Evolutionary conservation across 2,329 filamentous ascomycete genomes (phyloP), one percentile per base, ranked within the genome.

Genomic region (Sporothrix sp.): DNA sequence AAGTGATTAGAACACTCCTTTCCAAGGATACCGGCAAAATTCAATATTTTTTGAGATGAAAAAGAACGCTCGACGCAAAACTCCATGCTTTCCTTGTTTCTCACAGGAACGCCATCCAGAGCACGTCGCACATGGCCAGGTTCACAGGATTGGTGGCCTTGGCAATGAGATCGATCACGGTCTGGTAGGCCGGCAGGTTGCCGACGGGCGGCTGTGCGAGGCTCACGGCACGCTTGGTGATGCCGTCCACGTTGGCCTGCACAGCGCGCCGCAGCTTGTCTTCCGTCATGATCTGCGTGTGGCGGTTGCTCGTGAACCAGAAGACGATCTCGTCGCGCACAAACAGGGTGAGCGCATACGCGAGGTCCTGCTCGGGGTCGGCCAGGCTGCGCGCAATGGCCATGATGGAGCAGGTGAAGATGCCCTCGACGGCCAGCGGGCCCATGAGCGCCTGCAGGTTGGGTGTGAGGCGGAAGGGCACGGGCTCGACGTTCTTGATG

Each of bases 321-420:
- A 90, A 94, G 58, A 91, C 90, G 78, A 98, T 94, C 69, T 99
- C 93, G 62, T 99, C 93, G 7, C 93, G 82, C 56, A 99, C 93
- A 66, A 97, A 97, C 53, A 99, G 79, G 51, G 84, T 87, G 45
- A 99, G 78, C 54, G 94, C 88, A 66, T 96, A 90, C 64, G 95
- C 93, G n/a, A 98, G 78, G 66, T 97, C 90, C 61, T 81, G 78
- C 63, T 86, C 81, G 23, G 90, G 87, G 62, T 97, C 90, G 11
- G 90, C 94, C 54, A 98, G 76, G 68, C 88, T 95, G 42, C 93
- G 82, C 7, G 91, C 91, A 62, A 98, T 95, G 1, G 90, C 89
- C 90, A 98, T 96, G 60, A 99, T 78, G 1, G 88, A 84, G 60
- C 86, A 87, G n/a, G 86, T 85, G 67, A 94, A 98, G 64, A 98